Base-by-base conservation (phyloP, 176 grass and related monocot genomes). In the Avena insularis region DNA sequence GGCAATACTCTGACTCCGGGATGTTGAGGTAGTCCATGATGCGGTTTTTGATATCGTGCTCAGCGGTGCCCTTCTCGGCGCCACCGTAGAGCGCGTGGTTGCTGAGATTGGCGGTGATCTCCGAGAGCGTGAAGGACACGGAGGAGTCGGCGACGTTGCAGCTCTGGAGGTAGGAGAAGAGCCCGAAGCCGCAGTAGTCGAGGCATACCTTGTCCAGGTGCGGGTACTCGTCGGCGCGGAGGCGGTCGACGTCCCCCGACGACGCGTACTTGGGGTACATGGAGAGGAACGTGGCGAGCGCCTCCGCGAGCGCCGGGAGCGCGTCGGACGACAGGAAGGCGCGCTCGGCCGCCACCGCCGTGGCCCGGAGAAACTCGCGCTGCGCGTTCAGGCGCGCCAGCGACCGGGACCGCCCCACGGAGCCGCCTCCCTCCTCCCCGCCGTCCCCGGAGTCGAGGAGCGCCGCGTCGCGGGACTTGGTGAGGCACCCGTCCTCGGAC, bases 11-110 rank as follows among this genome's bases (percentile, higher is more conserved):
- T 0, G 89, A 94, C 88, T 99, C 97, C 0, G 97, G 94, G 79
- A 99, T 99, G 87, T 99, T 99, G 65, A 99, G 90, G 84, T 99
- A 99, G 64, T 99, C 89, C 97, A 99, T 99, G 81, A 99, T 96
- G 51, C 97, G 90, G 46, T 51, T 82, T 38, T 70, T 86, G 87
- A 99, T 91, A 59, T 99, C 97, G 68, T 96, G 87, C 57, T 99
- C 97, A 0, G 87, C 83, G 56, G 94, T 94, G 71, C 94, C 94
- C 79, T 96, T 96, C 48, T 96, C 94, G 8, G 94, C 92, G 47
- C 60, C 68, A 19, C 97, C 97, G 84, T 96, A 94, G 77, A 99
- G 81, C 62, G 94, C 92, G 82, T 97, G 97, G 89, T 99, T 99
- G 90, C 90, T 99, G 71, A 99, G 90, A 54, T 99, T 99, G 58